Conservation (phyloP, 1,284 basidiomycete species). For the Trichosporon sp. region DNA sequence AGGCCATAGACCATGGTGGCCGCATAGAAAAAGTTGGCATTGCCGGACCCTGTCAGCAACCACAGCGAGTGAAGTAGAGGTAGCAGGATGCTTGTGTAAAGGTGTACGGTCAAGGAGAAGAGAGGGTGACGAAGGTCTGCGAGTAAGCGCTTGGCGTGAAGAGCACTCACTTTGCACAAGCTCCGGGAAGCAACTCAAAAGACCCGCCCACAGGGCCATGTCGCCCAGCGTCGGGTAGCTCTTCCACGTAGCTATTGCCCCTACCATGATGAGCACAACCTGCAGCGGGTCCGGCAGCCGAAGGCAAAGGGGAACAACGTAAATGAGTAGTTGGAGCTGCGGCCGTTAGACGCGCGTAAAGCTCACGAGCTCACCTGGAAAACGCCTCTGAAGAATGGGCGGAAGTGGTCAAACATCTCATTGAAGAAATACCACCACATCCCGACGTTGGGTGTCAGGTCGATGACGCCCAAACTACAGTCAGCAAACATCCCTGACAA, state of each 20-base stretch:
- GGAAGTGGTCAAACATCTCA: slow-evolving; percentile 98
- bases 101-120: slow-evolving; percentile 78
- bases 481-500: not conserved
- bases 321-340: slow-evolving; percentile 85
- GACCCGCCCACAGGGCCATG: slow-evolving; percentile 78
- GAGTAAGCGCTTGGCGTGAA: no score
- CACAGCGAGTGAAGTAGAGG: slow-evolving; percentile 93
- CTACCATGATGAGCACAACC: slow-evolving; percentile 73
- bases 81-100: slow-evolving; percentile 82
- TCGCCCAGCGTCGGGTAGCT: slow-evolving; percentile 90
- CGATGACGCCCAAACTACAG: slow-evolving; percentile 69
- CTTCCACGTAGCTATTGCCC: slow-evolving; percentile 83
- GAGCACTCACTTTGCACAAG: slow-evolving; percentile 69
- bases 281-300: slow-evolving; percentile 89
- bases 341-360: no score
- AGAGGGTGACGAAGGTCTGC: slow-evolving; percentile 85
- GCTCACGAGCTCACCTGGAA: slow-evolving; percentile 86
- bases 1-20: slow-evolving; percentile 90
- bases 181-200: slow-evolving; percentile 82
- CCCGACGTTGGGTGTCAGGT: slow-evolving; percentile 89
- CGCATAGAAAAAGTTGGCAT: slow-evolving; percentile 98
- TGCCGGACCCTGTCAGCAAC: slow-evolving; percentile 88
- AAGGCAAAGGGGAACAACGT: slow-evolving; percentile 79
- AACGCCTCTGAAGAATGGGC: slow-evolving; percentile 92
- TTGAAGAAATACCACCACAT: slow-evolving; percentile 99